Percentiles rank a stretch among this genome's conserved stretches.
Conservation (phyloP, 1,139 yeast genomes). For the Yamadazyma spencermartinsiae region DNA sequence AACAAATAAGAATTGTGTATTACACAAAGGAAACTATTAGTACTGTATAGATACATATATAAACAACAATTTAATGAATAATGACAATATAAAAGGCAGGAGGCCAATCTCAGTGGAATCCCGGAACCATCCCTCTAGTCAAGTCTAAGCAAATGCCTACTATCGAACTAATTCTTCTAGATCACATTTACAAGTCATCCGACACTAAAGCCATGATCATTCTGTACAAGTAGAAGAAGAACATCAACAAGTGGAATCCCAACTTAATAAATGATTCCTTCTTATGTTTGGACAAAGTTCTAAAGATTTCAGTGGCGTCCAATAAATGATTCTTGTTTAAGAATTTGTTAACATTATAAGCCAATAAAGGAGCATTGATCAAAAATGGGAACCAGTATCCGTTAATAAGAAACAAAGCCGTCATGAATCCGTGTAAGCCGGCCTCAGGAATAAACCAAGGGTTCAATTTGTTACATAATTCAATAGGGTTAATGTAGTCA, state of each 20-base stretch:
- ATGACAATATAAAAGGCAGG: too few relatives aligned
- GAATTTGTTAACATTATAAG: conserved; percentile 75
- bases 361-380: conserved; percentile 82
- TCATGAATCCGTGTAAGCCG: conserved; percentile 71
- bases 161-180: not conserved
- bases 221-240: conserved; percentile 93
- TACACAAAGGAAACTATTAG: not conserved
- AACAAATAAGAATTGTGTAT: too few relatives aligned
- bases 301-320: conserved; percentile 97
- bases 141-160: too few relatives aligned
- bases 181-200: conserved; percentile 40
- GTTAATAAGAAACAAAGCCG: conserved; percentile 72
- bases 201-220: conserved; percentile 94
- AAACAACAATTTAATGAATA: conserved; percentile 6
- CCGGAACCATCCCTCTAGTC: too few relatives aligned
- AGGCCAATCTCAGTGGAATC: too few relatives aligned
- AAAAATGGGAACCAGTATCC: conserved; percentile 94
- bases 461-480: conserved; percentile 89
- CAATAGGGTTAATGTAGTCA: conserved; percentile 96
- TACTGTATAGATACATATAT: conserved; percentile 8
- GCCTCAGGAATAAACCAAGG: conserved; percentile 92
- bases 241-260: conserved; percentile 87
- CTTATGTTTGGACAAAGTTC: conserved; percentile 91
- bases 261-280: conserved; percentile 87
- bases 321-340: conserved; percentile 77